These are phyloP conservation scores for Naganishia randhawae DNA, from an alignment of 768 basidiomycete species.

Conservation along the genomic window DNA sequence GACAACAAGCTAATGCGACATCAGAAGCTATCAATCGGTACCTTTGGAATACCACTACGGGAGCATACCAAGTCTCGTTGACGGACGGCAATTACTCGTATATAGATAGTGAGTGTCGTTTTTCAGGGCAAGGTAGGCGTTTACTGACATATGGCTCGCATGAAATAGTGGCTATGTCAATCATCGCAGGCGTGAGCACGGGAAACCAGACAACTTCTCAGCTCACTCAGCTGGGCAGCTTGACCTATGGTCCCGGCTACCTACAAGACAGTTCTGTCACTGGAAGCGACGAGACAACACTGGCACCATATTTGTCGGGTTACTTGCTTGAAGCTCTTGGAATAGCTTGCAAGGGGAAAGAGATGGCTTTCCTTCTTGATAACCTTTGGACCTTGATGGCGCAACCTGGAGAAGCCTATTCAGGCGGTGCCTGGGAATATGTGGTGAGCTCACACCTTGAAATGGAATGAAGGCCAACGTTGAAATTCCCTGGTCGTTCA, in stretches of 20 bases:
- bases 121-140: background rate
- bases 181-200: slow-evolving; percentile 10
- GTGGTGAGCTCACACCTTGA: background rate
- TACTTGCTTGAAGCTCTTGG: slow-evolving; percentile 1
- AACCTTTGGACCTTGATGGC: slow-evolving; percentile 1
- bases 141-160: background rate
- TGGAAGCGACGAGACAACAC: background rate
- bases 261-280: background rate
- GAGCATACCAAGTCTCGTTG: background rate
- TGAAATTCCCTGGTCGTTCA: background rate
- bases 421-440: background rate
- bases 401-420: background rate
- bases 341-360: background rate
- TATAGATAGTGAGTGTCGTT: background rate
- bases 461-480: background rate
- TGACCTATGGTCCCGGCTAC: background rate
- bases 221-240: background rate
- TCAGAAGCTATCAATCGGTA: background rate
- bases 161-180: slow-evolving; percentile 11
- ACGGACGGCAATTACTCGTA: slow-evolving; percentile 12
- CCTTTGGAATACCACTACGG: background rate
- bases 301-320: background rate
- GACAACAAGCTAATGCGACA: background rate
- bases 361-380: slow-evolving; percentile 5
- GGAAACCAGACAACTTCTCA: slow-evolving; percentile 1